These are phyloP conservation scores for Raphanus raphanistrum DNA, from an alignment of 345 rosid species.

Conservation along the genomic window DNA sequence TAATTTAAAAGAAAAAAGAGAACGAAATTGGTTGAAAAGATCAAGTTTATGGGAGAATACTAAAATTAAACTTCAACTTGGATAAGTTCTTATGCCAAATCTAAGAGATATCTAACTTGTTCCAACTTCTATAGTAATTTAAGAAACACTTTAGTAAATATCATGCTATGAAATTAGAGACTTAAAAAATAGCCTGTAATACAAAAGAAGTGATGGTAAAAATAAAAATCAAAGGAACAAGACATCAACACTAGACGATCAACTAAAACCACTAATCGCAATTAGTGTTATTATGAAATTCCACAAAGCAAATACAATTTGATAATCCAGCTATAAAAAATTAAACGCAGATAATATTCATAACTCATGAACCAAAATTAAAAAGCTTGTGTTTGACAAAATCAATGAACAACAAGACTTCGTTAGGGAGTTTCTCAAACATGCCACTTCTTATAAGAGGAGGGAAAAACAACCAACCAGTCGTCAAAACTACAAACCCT, in stretches of 20 bases:
- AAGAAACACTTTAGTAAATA: not conserved
- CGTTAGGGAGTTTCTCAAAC: slow-evolving; percentile 16
- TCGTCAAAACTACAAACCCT: slow-evolving; percentile 39
- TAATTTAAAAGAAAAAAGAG: not conserved
- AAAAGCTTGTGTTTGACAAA: slow-evolving; percentile 1
- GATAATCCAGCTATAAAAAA: not conserved
- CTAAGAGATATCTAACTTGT: not conserved
- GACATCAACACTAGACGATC: not conserved
- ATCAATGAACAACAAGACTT: slow-evolving; percentile 19
- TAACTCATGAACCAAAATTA: not conserved
- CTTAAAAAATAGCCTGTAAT: not conserved
- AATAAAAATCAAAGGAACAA: not conserved
- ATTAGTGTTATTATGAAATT: not conserved
- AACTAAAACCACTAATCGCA: not conserved
- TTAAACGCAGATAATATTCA: not conserved
- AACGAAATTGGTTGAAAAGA: not conserved
- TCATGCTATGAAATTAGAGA: not conserved
- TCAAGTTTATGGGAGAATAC: not conserved
- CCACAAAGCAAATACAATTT: not conserved
- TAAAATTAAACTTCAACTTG: not conserved
- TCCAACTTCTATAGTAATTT: not conserved
- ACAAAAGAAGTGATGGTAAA: not conserved
- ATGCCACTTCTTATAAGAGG: slow-evolving; percentile 33
- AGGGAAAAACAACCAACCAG: slow-evolving; percentile 49
- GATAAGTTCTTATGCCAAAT: not conserved